Base-by-base conservation (phyloP, 2,329 filamentous ascomycete species). In the Orbilia oligospora region DNA sequence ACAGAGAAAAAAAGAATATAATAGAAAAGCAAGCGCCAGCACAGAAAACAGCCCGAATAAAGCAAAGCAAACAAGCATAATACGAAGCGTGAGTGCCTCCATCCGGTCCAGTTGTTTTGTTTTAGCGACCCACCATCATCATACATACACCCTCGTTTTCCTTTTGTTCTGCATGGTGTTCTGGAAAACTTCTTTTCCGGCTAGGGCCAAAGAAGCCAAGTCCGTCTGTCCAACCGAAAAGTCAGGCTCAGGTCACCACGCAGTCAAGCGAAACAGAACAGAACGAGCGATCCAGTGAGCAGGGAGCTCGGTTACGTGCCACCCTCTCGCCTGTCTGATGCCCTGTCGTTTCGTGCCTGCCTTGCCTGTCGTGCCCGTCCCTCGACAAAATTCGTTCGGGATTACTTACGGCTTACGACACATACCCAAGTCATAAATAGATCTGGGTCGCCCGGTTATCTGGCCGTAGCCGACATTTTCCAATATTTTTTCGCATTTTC, bases 281-380 rank as follows among this genome's bases (percentile, higher is more conserved):
- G 67, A 61, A 71, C 73, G 73, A 77, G 53, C 73, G 73, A 77
- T 44, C 73, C 67, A 77, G 73, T 77, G 73, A 77, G 67, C 73
- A 77, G 55, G 73, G 73, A 77, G 73, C 73, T 77, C 73, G 73
- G 73, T 77, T 77, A 77, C 73, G 73, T 77, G 73, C 73, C 66
- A 77, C 73, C 72, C 73, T 67, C 73, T 77, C 73, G 73, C 67
- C 73, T 77, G 73, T 77, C 73, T 49, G 51, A 51, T 71, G 73
- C 73, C 73, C 73, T 77, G 72, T 71, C 67, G 67, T 71, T 77
- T 58, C 64, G 53, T 75, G 64, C 73, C 56, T 77, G 56, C 55
- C 55, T 41, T 71, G 66, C 72, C 66, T 71, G 72, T 66, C 61
- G 66, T 71, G 66, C 67, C 67, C 36, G 61, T 77, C 67, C 61